phyloP scores from a whole-genome alignment of 495 filamentous ascomycete species.

The Neurospora sp. region DNA sequence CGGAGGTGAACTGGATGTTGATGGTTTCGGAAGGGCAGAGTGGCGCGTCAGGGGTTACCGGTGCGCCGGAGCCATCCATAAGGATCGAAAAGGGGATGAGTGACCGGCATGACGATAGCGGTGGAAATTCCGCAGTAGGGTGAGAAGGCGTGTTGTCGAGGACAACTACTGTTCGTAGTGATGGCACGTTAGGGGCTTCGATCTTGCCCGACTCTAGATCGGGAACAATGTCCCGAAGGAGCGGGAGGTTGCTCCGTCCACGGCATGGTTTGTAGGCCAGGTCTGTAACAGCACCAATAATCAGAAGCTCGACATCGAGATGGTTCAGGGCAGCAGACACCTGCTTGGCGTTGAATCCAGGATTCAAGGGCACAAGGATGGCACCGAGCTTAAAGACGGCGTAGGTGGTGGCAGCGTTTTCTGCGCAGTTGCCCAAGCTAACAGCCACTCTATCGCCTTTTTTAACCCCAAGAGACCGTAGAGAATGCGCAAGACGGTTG shows the following conservation, averaged over 20 bases:
- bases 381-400: conserved; percentile 88
- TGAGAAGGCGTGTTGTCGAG: conserved; percentile 69
- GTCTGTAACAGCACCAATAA: conserved; percentile 81
- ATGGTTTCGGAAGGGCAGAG: conserved; percentile 63
- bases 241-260: conserved; percentile 58
- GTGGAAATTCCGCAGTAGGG: conserved; percentile 20
- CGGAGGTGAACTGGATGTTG: conserved; percentile 96
- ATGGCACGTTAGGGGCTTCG: conserved; percentile 56
- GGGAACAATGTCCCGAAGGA: conserved; percentile 56
- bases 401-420: conserved; percentile 75
- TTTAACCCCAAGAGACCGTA: conserved; percentile 61
- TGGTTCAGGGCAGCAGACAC: conserved; percentile 69
- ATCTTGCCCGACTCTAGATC: conserved; percentile 44
- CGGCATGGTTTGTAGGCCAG: conserved; percentile 65
- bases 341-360: conserved; percentile 74
- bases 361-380: conserved; percentile 86
- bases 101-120: conserved; percentile 10
- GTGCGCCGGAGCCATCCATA: conserved; percentile 28
- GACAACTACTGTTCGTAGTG: conserved; percentile 58
- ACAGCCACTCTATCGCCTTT: conserved; percentile 84
- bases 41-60: conserved; percentile 31
- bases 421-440: conserved; percentile 73
- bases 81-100: conserved; percentile 48
- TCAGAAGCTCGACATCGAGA: conserved; percentile 61
- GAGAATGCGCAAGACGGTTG: conserved; percentile 64